Conservation (phyloP, 306 rosid species). For the Vigna mungo region DNA sequence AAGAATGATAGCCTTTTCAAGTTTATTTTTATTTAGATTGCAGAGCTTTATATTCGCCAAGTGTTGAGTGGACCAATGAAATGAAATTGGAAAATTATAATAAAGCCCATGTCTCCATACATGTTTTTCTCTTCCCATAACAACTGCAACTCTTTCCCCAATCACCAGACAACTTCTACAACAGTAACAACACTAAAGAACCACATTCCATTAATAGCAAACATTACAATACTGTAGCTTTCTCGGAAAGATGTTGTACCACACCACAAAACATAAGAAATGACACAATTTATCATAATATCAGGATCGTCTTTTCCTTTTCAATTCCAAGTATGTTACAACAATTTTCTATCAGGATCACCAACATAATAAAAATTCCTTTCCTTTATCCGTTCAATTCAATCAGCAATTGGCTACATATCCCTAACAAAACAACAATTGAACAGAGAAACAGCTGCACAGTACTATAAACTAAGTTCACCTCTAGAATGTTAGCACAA, state of each 20-base stretch:
- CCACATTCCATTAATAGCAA: slow-evolving; percentile 23
- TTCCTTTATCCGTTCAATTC: slow-evolving; percentile 42
- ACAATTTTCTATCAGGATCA: slow-evolving; percentile 39
- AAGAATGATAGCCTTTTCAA: neutral
- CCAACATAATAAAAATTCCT: neutral
- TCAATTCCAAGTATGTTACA: slow-evolving; percentile 49
- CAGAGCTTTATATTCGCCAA: neutral
- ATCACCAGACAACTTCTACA: neutral
- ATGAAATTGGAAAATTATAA: slow-evolving; percentile 1
- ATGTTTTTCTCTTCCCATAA: neutral
- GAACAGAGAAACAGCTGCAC: slow-evolving; percentile 54
- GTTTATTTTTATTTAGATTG: neutral
- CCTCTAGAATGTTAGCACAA: slow-evolving; percentile 88
- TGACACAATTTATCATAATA: neutral
- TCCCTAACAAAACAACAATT: slow-evolving; percentile 18
- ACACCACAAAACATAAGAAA: slow-evolving; percentile 13
- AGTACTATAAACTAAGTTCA: slow-evolving; percentile 69
- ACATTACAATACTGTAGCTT: neutral
- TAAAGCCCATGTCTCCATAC: neutral
- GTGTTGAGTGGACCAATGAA: neutral
- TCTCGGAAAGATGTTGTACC: neutral
- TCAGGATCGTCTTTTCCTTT: neutral
- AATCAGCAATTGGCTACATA: slow-evolving; percentile 52
- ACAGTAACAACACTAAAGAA: neutral
- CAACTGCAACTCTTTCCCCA: slow-evolving; percentile 9